These are phyloP conservation scores for Metarhizium rileyi DNA, from an alignment of 2,329 filamentous ascomycete genomes.

Conservation along the genomic window DNA sequence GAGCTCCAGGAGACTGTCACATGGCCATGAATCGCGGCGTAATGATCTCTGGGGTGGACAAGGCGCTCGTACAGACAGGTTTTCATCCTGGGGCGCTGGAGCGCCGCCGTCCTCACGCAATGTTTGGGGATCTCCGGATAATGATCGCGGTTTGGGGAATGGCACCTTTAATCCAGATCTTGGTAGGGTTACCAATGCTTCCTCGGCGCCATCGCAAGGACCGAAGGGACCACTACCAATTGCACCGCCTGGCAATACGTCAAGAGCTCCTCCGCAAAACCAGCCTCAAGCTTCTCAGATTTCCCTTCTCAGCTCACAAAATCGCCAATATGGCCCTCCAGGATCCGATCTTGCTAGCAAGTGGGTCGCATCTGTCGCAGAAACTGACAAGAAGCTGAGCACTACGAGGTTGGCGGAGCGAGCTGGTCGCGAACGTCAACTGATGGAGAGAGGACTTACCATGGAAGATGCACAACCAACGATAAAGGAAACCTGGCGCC, in stretches of 20 bases:
- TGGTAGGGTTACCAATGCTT: slow-evolving; percentile 34
- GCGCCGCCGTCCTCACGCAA: slow-evolving; percentile 42
- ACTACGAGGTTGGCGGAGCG: slow-evolving; percentile 29
- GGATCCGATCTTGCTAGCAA: slow-evolving; percentile 27
- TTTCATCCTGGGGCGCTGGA: slow-evolving; percentile 38
- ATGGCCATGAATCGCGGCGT: slow-evolving; percentile 23
- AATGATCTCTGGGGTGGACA: slow-evolving; percentile 28
- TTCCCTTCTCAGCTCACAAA: slow-evolving; percentile 19
- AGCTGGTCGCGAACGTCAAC: slow-evolving; percentile 32
- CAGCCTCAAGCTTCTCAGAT: slow-evolving; percentile 18
- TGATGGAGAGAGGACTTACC: slow-evolving; percentile 34
- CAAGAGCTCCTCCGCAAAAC: neutral
- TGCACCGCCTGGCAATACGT: slow-evolving; percentile 22
- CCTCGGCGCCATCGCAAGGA: slow-evolving; percentile 21
- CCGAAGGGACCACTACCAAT: slow-evolving; percentile 36
- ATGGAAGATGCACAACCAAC: slow-evolving; percentile 35
- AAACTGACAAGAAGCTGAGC: slow-evolving; percentile 36
- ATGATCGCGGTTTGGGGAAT: slow-evolving; percentile 64
- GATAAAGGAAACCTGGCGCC: slow-evolving; percentile 47
- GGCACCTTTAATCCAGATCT: slow-evolving; percentile 63
- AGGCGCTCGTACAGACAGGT: slow-evolving; percentile 35
- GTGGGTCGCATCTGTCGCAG: slow-evolving; percentile 33
- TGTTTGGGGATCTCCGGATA: slow-evolving; percentile 68
- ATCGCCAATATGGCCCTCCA: slow-evolving; percentile 17
- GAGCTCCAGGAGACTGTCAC: slow-evolving; percentile 19